Evolutionary conservation across 306 rosid species (phyloP).

Genomic region (Purshia tridentata): DNA sequence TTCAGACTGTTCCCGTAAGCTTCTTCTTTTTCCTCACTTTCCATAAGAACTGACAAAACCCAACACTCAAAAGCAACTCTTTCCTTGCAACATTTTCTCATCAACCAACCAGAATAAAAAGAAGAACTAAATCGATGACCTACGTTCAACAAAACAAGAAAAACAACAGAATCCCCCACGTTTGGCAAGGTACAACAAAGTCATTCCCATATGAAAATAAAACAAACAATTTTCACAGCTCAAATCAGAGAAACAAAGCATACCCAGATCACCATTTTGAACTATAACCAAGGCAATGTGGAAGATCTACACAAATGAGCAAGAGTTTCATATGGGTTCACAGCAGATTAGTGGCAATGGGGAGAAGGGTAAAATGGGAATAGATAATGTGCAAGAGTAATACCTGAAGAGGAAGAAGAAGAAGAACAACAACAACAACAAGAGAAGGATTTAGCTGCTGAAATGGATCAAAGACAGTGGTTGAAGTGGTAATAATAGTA

Average conservation of each 20-base stretch:
- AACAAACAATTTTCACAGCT: conserved; percentile 15
- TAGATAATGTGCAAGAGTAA: background rate
- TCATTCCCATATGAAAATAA: background rate
- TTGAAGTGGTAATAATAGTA: conserved; percentile 29
- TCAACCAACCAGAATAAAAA: conserved; percentile 13
- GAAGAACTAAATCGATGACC: background rate
- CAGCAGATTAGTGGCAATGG: conserved; percentile 1
- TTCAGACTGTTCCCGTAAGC: background rate
- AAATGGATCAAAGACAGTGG: conserved; percentile 49
- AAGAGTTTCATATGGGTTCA: conserved; percentile 6
- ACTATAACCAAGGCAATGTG: conserved; percentile 30
- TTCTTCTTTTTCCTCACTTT: background rate
- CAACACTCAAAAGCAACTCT: conserved; percentile 9
- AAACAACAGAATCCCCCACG: background rate
- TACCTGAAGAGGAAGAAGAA: conserved; percentile 43
- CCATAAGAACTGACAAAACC: conserved; percentile 19
- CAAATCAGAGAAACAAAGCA: conserved; percentile 28
- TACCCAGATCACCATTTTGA: conserved; percentile 40
- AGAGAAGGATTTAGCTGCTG: conserved; percentile 12
- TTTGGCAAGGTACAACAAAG: background rate
- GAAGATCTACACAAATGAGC: conserved; percentile 49
- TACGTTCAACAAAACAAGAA: conserved; percentile 2
- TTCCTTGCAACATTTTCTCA: conserved; percentile 11
- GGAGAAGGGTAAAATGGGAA: conserved; percentile 14
- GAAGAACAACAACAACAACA: background rate